A percentile compares a stretch with the other conserved stretches of the same genome.
Conservation (phyloP, 176 grass and related monocot species). For the Typha latifolia region DNA sequence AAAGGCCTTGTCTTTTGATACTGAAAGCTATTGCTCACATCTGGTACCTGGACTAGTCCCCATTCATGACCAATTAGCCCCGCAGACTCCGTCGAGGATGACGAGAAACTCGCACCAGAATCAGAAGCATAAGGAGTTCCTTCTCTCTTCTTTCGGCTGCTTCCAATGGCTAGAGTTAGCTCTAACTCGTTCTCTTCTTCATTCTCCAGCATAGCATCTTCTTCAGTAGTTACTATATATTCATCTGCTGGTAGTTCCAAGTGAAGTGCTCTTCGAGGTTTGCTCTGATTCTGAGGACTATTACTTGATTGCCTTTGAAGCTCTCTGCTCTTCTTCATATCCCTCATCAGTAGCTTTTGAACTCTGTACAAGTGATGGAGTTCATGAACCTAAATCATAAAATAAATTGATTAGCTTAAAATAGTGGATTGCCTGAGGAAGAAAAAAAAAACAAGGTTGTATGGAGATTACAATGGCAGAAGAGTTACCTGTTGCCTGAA, state of each 20-base stretch:
- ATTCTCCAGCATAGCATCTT: conserved; percentile 22
- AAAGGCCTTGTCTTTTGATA: conserved; percentile 14
- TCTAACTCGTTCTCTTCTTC: conserved; percentile 50
- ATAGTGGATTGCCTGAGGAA: background rate
- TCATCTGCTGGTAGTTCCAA: conserved; percentile 40
- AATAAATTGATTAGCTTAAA: background rate
- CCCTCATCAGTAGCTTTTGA: conserved; percentile 74
- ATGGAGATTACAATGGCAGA: background rate
- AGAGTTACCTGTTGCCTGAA: conserved; percentile 60
- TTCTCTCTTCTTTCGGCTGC: conserved; percentile 37
- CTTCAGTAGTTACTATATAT: conserved; percentile 37
- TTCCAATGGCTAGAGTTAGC: conserved; percentile 55
- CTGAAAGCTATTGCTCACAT: conserved; percentile 11
- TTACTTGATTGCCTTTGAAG: conserved; percentile 31
- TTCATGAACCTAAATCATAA: conserved; percentile 44
- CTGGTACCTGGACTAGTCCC: conserved; percentile 16
- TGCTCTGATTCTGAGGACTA: conserved; percentile 9
- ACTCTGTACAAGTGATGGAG: conserved; percentile 69
- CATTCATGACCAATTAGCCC: conserved; percentile 28
- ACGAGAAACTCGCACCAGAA: conserved; percentile 46
- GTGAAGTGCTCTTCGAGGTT: conserved; percentile 27
- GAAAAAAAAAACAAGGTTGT: background rate
- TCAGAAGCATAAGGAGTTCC: conserved; percentile 21
- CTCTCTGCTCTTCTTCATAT: conserved; percentile 44
- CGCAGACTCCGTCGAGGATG: conserved; percentile 64